A percentile compares a stretch with the other conserved stretches of the same genome.
phyloP scores from a whole-genome alignment of 2,329 filamentous ascomycete species.

The Penicillium paneum region DNA sequence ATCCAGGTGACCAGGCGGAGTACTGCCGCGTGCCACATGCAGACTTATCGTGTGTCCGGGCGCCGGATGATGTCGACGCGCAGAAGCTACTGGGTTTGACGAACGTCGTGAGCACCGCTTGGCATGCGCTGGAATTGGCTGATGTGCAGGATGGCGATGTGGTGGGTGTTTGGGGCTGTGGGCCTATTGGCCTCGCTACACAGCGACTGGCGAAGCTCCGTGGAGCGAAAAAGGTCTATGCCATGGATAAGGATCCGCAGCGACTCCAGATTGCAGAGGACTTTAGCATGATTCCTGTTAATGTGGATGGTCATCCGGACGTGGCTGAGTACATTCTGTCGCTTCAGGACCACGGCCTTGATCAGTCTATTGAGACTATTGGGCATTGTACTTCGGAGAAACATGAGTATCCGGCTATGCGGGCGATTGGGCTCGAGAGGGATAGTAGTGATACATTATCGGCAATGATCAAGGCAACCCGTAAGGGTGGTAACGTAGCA shows the following conservation, averaged over 20 bases:
- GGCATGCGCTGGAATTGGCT: slow-evolving; percentile 34
- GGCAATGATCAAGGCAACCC: slow-evolving; percentile 29
- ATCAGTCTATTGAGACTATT: slow-evolving; percentile 31
- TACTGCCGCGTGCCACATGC: slow-evolving; percentile 37
- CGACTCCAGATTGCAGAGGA: slow-evolving; percentile 28
- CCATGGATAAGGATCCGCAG: slow-evolving; percentile 31
- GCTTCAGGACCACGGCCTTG: slow-evolving; percentile 29
- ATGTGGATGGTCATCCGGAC: slow-evolving; percentile 24
- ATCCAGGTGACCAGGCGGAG: slow-evolving; percentile 38
- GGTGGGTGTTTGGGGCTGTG: slow-evolving; percentile 35
- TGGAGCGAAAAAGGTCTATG: slow-evolving; percentile 34
- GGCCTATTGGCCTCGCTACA: slow-evolving; percentile 31
- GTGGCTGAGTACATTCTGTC: slow-evolving; percentile 31
- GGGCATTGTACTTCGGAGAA: slow-evolving; percentile 27
- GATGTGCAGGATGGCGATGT: slow-evolving; percentile 31
- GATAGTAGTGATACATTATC: slow-evolving; percentile 30
- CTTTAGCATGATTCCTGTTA: slow-evolving; percentile 30
- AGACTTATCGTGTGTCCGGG: slow-evolving; percentile 31
- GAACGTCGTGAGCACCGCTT: slow-evolving; percentile 34
- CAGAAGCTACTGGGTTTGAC: slow-evolving; percentile 32
- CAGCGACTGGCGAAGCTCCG: slow-evolving; percentile 29
- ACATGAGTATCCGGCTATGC: slow-evolving; percentile 21
- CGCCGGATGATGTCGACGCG: slow-evolving; percentile 24
- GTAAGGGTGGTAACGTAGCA: slow-evolving; percentile 30
- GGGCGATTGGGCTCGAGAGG: slow-evolving; percentile 20